Evolutionary conservation across 371 early-diverging fungal species (phyloP), one percentile per base, ranked within the genome.

Genomic region (Haplosporangium sp.): DNA sequence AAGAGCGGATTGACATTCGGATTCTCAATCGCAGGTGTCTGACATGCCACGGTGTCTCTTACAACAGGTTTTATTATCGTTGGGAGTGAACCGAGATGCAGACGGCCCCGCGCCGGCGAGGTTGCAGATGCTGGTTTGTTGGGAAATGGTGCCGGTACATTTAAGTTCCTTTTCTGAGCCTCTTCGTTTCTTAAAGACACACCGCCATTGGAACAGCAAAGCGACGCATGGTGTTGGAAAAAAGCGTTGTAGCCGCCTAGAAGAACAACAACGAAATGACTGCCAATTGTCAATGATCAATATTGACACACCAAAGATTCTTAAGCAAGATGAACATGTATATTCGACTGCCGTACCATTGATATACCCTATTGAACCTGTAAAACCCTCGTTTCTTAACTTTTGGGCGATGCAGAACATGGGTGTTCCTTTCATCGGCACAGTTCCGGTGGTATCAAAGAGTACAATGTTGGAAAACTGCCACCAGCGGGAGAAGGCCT

Each of bases 381-480:
- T 69, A 57, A 29, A 79, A 2, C 69, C 70, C 57, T 77, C 74
- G 37, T 37, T 70, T 14, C 74, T 66, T 42, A 85, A 77, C 77
- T 85, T 85, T 61, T 81, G 80, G 41, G 77, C 79, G 5, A 90
- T 69, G 53, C 81, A 85, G 43, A 82, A 70, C 45, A 82, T 74
- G 0, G 88, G 84, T 41, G 82, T 72, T 29, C 84, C 84, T 55
- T 84, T 83, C 36, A 74, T 80, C 11, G 87, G 73, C 14, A 56
- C 37, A 10, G 80, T 55, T 0, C 86, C 85, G 16, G 75, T 61
- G 42, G 86, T 87, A 67, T 89, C 91, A 67, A 88, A 88, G 36
- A 90, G 62, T 13, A 90, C 81, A 51, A 90, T 87, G 50, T 83
- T 67, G 20, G 82, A 73, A 20, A 77, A 84, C 10, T 69, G 60